Percentiles rank a stretch among this genome's conserved stretches.
These are phyloP conservation scores for Excoecaria cochinchinensis DNA, from an alignment of 345 rosid species.

Conservation along the genomic window DNA sequence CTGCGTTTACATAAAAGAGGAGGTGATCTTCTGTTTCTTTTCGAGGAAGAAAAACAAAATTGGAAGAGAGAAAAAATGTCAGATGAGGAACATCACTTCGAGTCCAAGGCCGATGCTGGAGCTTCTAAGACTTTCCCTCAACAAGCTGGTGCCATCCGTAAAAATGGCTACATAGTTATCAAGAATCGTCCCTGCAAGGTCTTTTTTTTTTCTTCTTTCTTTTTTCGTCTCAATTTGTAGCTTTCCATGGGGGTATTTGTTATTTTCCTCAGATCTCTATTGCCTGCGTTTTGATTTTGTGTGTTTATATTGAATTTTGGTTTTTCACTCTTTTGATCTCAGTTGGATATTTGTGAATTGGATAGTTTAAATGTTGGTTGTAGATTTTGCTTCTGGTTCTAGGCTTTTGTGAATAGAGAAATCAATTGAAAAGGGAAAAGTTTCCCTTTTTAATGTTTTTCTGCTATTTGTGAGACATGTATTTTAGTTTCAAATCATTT, in stretches of 20 bases:
- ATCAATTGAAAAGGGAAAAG: not conserved
- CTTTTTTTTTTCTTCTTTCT: not conserved
- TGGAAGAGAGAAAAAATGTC: slow-evolving; percentile 34
- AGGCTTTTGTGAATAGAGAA: not conserved
- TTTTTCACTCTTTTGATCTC: not conserved
- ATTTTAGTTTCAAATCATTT: not conserved
- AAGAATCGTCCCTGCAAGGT: slow-evolving; percentile 66
- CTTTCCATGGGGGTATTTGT: slow-evolving; percentile 6
- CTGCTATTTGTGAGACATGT: not conserved
- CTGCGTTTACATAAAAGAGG: not conserved
- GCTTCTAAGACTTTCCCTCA: slow-evolving; percentile 65
- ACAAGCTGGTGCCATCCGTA: slow-evolving; percentile 64
- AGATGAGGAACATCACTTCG: slow-evolving; percentile 66
- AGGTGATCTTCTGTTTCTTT: not conserved
- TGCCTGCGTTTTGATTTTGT: slow-evolving; percentile 11
- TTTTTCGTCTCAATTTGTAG: not conserved
- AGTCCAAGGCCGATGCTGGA: slow-evolving; percentile 64
- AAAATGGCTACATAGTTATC: slow-evolving; percentile 59
- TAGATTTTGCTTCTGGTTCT: not conserved
- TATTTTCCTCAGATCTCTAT: slow-evolving; percentile 16
- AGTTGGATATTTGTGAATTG: not conserved
- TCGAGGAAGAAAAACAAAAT: not conserved
- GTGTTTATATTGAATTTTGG: not conserved
- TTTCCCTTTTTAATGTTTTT: not conserved
- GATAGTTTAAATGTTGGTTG: not conserved